Evolutionary conservation across 2,329 filamentous ascomycete genomes (phyloP).

Genomic region (Chrysoporthe cubensis): DNA sequence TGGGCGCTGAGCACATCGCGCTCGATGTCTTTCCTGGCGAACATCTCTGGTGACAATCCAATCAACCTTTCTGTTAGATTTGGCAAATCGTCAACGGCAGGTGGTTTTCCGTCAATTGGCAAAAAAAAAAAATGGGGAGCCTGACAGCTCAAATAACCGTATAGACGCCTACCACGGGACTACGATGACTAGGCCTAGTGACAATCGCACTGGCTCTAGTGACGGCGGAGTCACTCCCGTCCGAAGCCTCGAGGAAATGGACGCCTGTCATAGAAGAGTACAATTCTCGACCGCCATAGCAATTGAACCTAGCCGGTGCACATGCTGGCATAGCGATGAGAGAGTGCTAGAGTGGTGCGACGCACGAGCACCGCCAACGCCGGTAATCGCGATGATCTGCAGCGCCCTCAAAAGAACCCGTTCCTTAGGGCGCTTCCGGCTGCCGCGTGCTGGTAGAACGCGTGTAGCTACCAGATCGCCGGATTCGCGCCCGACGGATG

Average conservation of each 20-base stretch:
- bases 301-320: background rate
- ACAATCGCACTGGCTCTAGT: background rate
- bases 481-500: background rate
- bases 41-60: background rate
- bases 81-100: too few relatives aligned
- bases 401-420: too few relatives aligned
- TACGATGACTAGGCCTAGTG: background rate
- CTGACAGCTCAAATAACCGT: background rate
- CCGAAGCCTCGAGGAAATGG: background rate
- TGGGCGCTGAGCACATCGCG: slow-evolving; percentile 13
- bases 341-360: too few relatives aligned
- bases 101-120: background rate
- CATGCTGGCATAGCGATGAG: background rate
- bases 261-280: background rate
- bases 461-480: background rate
- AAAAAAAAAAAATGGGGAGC: background rate
- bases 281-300: background rate
- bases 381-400: too few relatives aligned
- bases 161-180: background rate
- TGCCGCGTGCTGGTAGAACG: background rate
- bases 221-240: background rate
- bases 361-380: too few relatives aligned
- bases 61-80: background rate
- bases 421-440: too few relatives aligned
- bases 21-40: slow-evolving; percentile 19